Conservation (phyloP, 139 green algal genomes). For the Pedinophyceae sp. region DNA sequence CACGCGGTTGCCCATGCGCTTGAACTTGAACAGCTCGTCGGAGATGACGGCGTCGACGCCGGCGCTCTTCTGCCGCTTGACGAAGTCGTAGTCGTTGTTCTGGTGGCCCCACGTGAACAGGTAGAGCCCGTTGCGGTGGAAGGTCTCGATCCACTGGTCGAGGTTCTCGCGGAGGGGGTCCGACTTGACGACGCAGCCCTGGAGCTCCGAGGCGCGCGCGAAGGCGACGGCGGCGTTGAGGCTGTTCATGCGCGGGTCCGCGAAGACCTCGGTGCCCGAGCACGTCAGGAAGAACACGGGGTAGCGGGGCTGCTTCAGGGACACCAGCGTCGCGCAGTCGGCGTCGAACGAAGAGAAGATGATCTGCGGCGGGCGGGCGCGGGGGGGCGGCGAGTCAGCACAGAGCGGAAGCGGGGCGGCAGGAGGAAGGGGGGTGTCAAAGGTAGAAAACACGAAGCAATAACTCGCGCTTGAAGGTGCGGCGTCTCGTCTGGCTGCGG, state of each 20-base stretch:
- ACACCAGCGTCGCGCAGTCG: slow-evolving; percentile 21
- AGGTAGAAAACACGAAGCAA: too few relatives aligned
- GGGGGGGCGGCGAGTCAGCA: too few relatives aligned
- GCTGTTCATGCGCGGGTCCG: slow-evolving; percentile 30
- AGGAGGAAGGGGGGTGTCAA: too few relatives aligned
- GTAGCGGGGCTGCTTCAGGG: slow-evolving; percentile 26
- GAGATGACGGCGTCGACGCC: slow-evolving; percentile 29
- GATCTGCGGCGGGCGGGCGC: too few relatives aligned
- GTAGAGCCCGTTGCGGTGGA: slow-evolving; percentile 21
- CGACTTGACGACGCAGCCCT: slow-evolving; percentile 15
- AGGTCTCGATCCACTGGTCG: slow-evolving; percentile 12
- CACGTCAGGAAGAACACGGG: slow-evolving; percentile 32
- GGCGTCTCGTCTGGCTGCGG: too few relatives aligned
- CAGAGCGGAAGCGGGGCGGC: too few relatives aligned
- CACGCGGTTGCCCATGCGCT: too few relatives aligned
- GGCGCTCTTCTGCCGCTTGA: slow-evolving; percentile 15
- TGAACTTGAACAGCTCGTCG: too few relatives aligned
- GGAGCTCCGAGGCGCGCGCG: slow-evolving; percentile 18
- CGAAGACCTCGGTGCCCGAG: slow-evolving; percentile 22
- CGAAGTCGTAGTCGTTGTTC: slow-evolving; percentile 20
- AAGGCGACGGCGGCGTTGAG: slow-evolving; percentile 27
- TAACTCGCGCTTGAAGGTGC: too few relatives aligned
- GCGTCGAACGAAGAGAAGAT: slow-evolving; percentile 35
- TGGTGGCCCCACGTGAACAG: slow-evolving; percentile 28
- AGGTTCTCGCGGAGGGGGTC: slow-evolving; percentile 13